Percentiles rank a stretch among this genome's conserved stretches.
phyloP scores from a whole-genome alignment of 805 yeast genomes.

The Candida sonorensis region DNA sequence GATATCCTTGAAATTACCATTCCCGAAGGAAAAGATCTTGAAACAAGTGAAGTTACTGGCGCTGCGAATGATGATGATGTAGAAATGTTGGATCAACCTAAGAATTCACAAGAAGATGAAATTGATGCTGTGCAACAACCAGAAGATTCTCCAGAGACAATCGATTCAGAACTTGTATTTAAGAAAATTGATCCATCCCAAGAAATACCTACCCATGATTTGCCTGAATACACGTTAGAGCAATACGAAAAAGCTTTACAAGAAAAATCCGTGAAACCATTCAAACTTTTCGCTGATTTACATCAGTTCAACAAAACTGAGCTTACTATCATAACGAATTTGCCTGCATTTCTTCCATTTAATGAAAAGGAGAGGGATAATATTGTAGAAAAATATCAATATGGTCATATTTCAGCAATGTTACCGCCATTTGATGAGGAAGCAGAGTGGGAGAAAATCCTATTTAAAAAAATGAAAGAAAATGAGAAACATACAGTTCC shows the following conservation, averaged over 20 bases:
- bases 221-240: conserved; percentile 27
- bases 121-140: too few species aligned
- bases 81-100: neutral
- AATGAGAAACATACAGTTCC: conserved; percentile 33
- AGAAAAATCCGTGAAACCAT: conserved; percentile 27
- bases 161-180: conserved; percentile 29
- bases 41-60: too few species aligned
- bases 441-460: conserved; percentile 49
- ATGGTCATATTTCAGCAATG: conserved; percentile 58
- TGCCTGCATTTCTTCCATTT: conserved; percentile 44
- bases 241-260: conserved; percentile 14
- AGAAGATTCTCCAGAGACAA: too few species aligned
- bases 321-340: conserved; percentile 38
- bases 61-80: too few species aligned
- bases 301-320: conserved; percentile 39
- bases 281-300: conserved; percentile 38
- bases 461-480: conserved; percentile 42
- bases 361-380: conserved; percentile 28
- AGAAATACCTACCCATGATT: conserved; percentile 22
- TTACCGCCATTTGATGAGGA: conserved; percentile 60
- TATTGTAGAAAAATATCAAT: conserved; percentile 21
- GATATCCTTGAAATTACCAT: too few species aligned
- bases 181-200: conserved; percentile 26
- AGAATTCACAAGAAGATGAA: neutral
- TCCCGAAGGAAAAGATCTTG: too few species aligned